These are phyloP conservation scores for Coemansia sp. DNA, from an alignment of 192 early-diverging fungal species.

Conservation along the genomic window DNA sequence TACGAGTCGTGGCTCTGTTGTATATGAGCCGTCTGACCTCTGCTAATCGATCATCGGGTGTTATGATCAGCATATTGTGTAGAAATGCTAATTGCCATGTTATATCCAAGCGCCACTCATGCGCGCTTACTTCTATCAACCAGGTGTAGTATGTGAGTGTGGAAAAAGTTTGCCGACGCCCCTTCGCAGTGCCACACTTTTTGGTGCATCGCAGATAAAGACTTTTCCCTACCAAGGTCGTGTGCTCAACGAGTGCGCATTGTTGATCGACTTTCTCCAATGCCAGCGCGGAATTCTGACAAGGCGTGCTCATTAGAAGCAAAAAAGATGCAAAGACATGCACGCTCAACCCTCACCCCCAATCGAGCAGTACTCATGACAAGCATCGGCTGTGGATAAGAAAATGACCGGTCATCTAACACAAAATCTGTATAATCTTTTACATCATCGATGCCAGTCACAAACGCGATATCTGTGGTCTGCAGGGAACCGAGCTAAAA, in stretches of 20 bases:
- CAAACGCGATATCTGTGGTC: background rate
- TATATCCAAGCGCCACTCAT: constrained; percentile 4
- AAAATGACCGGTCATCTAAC: background rate
- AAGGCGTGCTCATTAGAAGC: background rate
- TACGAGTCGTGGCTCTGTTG: background rate
- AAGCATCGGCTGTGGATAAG: background rate
- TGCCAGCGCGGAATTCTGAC: background rate
- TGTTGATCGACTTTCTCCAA: too few relatives aligned
- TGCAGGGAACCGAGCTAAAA: constrained; percentile 1
- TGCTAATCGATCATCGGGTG: background rate
- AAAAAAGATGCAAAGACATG: background rate
- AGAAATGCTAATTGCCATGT: background rate
- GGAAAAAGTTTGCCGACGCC: too few relatives aligned
- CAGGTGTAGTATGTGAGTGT: too few relatives aligned
- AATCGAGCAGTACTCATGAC: background rate
- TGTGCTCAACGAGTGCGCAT: too few relatives aligned
- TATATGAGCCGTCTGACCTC: background rate
- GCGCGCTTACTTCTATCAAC: background rate
- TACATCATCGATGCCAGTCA: background rate
- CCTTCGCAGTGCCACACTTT: background rate
- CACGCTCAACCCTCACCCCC: background rate
- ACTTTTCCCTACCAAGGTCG: too few relatives aligned
- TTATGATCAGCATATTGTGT: background rate
- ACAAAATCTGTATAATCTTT: background rate
- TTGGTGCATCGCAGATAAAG: background rate